Evolutionary conservation across 495 filamentous ascomycete genomes (phyloP).

Genomic region (Penicillium herquei): DNA sequence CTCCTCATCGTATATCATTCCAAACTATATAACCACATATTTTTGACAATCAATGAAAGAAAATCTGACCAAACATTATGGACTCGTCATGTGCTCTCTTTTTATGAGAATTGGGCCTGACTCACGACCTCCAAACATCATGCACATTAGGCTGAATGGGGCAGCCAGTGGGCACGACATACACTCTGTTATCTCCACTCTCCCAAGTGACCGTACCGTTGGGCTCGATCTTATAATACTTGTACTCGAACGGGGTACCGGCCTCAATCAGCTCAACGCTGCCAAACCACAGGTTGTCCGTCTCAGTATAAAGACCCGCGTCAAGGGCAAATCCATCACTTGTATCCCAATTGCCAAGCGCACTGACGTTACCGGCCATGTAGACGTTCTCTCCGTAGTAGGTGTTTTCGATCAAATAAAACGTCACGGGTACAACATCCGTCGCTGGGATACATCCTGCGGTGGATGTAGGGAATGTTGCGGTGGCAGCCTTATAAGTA

Average conservation of each 20-base stretch:
- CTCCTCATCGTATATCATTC: background rate
- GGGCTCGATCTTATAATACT: slow-evolving; percentile 14
- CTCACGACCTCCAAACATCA: slow-evolving; percentile 13
- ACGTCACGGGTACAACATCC: slow-evolving; percentile 6
- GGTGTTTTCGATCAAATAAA: slow-evolving; percentile 12
- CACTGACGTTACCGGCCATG: slow-evolving; percentile 6
- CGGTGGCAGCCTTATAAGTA: slow-evolving; percentile 17
- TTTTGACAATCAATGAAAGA: background rate
- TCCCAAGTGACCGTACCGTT: slow-evolving; percentile 9
- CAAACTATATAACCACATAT: background rate
- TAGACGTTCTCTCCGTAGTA: slow-evolving; percentile 13
- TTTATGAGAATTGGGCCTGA: background rate
- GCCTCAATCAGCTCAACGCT: slow-evolving; percentile 7
- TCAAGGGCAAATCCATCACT: slow-evolving; percentile 3
- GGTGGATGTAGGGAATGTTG: slow-evolving; percentile 8
- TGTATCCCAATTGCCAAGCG: slow-evolving; percentile 4
- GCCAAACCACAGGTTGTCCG: slow-evolving; percentile 11
- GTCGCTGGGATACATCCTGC: slow-evolving; percentile 7
- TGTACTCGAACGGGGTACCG: slow-evolving; percentile 13
- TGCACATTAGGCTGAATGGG: slow-evolving; percentile 5
- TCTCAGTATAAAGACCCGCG: slow-evolving; percentile 9
- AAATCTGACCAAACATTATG: background rate
- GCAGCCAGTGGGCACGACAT: slow-evolving; percentile 11
- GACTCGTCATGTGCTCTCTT: background rate
- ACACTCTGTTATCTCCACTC: slow-evolving; percentile 6